Evolutionary conservation across 495 filamentous ascomycete genomes (phyloP).

Genomic region (Aspergillus affinis): DNA sequence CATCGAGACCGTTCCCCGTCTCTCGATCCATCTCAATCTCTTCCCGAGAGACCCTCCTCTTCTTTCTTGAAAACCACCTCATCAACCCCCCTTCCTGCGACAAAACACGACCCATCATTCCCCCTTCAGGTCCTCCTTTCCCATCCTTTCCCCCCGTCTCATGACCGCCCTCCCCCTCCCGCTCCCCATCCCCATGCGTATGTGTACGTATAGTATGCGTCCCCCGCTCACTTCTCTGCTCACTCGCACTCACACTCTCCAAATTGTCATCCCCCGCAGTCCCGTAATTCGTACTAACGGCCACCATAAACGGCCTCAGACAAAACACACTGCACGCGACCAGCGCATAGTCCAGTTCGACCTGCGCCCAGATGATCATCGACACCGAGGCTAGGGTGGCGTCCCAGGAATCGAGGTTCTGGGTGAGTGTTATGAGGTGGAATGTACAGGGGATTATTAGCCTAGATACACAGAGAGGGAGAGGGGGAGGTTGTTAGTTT

Average conservation of each 20-base stretch:
- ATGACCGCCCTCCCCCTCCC: background rate
- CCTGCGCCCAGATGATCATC: conserved; percentile 43
- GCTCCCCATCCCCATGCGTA: background rate
- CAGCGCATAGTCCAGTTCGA: conserved; percentile 46
- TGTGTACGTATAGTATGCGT: too few relatives aligned
- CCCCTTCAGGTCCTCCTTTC: background rate
- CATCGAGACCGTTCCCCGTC: conserved; percentile 23
- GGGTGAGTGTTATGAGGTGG: conserved; percentile 25
- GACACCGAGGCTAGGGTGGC: conserved; percentile 39
- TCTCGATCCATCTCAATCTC: conserved; percentile 18
- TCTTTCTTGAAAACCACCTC: background rate
- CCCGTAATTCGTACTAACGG: conserved; percentile 48
- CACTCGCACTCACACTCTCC: conserved; percentile 19
- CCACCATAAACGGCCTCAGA: conserved; percentile 52
- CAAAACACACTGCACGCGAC: conserved; percentile 51
- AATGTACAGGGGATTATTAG: conserved; percentile 34
- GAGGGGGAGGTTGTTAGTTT: conserved; percentile 1
- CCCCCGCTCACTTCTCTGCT: background rate
- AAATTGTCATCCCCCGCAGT: conserved; percentile 38
- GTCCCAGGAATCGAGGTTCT: conserved; percentile 21
- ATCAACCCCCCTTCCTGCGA: background rate
- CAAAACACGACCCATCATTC: too few relatives aligned
- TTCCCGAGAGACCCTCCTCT: background rate
- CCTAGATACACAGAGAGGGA: conserved; percentile 15
- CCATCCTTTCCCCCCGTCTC: background rate